Evolutionary conservation across 1,139 yeast species (phyloP).

Genomic region (Diutina pseudorugosa): DNA sequence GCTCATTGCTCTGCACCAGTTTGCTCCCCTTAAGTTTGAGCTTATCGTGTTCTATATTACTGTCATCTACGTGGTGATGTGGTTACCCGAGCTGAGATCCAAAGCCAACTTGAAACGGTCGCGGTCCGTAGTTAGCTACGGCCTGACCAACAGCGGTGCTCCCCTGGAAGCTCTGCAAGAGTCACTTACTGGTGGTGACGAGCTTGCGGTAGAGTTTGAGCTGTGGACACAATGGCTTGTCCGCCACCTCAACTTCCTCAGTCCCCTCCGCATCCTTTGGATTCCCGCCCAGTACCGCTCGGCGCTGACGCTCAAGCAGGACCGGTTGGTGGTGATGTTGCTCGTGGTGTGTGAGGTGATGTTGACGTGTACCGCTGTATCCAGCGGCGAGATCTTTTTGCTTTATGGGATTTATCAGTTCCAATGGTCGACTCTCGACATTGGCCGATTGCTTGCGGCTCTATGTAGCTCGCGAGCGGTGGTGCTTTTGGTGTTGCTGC

Average conservation of each 20-base stretch:
- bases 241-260: constrained; percentile 15
- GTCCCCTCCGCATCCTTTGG: constrained; percentile 33
- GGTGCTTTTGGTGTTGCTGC: constrained; percentile 22
- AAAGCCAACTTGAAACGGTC: constrained; percentile 19
- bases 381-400: constrained; percentile 35
- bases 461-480: constrained; percentile 34
- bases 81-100: constrained; percentile 53
- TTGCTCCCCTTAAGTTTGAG: constrained; percentile 21
- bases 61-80: constrained; percentile 19
- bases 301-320: constrained; percentile 7
- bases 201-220: background rate
- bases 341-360: constrained; percentile 38
- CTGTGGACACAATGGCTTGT: background rate
- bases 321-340: constrained; percentile 25
- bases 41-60: constrained; percentile 14
- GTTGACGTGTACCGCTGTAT: constrained; percentile 20
- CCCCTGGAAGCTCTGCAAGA: background rate
- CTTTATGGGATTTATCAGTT: constrained; percentile 49
- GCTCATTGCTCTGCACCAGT: constrained; percentile 11
- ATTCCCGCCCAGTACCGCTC: constrained; percentile 26
- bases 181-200: background rate
- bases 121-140: background rate
- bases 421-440: constrained; percentile 44
- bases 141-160: background rate
- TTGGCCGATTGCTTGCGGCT: constrained; percentile 49